Percentiles rank a stretch among this genome's conserved stretches.
phyloP scores from a whole-genome alignment of 163 green algal genomes.

The Chlorella variabilis region DNA sequence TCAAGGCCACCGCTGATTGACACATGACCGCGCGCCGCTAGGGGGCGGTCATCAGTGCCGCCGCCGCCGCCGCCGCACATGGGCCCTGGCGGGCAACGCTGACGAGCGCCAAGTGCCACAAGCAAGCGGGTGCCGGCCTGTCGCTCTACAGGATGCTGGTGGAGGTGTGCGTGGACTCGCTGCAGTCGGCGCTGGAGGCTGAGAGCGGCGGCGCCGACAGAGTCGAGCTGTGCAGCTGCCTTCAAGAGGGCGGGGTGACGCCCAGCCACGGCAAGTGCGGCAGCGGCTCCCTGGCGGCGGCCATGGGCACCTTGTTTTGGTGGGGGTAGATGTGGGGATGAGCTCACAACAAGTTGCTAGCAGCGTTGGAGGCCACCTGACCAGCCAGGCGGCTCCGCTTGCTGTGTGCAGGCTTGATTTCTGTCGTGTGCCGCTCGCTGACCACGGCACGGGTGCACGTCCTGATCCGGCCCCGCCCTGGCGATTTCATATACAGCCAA shows the following conservation, averaged over 20 bases:
- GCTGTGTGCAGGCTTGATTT: slow-evolving; percentile 46
- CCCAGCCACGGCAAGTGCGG: not conserved
- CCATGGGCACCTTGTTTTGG: not conserved
- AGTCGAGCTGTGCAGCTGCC: slow-evolving; percentile 32
- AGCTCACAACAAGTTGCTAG: too few relatives aligned
- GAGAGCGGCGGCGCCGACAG: slow-evolving; percentile 21
- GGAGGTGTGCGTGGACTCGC: slow-evolving; percentile 46
- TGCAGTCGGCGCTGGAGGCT: slow-evolving; percentile 31
- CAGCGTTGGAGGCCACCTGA: too few relatives aligned
- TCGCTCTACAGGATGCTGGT: slow-evolving; percentile 23
- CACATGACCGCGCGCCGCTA: too few relatives aligned
- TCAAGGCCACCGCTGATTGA: too few relatives aligned
- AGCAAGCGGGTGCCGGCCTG: too few relatives aligned
- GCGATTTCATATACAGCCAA: slow-evolving; percentile 64
- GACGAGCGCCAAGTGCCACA: too few relatives aligned
- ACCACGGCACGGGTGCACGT: slow-evolving; percentile 44
- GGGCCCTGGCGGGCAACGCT: too few relatives aligned
- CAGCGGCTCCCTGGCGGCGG: not conserved
- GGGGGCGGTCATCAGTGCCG: too few relatives aligned
- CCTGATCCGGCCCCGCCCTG: slow-evolving; percentile 56
- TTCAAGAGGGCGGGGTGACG: not conserved
- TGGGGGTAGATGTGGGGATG: too few relatives aligned
- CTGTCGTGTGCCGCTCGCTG: slow-evolving; percentile 9
- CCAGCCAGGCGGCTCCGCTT: too few relatives aligned
- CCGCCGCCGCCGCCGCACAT: too few relatives aligned